Evolutionary conservation across 768 basidiomycete genomes (phyloP), one percentile per base, ranked within the genome.

Genomic region (Mycena rebaudengoi): DNA sequence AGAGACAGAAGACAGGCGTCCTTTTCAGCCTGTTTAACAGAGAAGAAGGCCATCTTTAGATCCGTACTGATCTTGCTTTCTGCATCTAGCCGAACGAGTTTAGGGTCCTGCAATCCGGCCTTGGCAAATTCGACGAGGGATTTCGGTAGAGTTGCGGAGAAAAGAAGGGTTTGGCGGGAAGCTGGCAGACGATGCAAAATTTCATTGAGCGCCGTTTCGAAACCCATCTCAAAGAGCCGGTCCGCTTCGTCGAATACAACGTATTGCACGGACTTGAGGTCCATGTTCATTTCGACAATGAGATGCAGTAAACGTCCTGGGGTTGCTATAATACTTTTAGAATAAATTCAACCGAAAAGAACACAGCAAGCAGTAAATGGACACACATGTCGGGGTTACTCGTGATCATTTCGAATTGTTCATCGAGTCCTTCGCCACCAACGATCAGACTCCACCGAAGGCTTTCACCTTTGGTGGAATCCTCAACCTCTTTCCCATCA

Each of bases 161-260:
- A 98, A 6, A 99, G 86, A 39, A 98, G 85, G 2, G 95, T 97
- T 77, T 99, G 98, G 30, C 98, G 89, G 14, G 88, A 86, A 0
- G 88, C 62, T 13, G 96, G 96, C 52, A 99, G 88, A 30, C 96
- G 94, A 69, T 91, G 86, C 14, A 99, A 81, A 68, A 98, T 96
- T 77, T 98, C 97, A 54, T 89, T 91, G 33, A 99, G 85, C 50
- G 96, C 92, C 2, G 90, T 88, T 69, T 94, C 92, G 76, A 99
- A 99, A 28, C 98, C 98, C 89, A 99, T 94, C 74, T 99, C 98
- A 76, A 99, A 99, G 12, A 99, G 87, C 32, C 98, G 91, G 76
- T 99, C 98, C 0, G 98, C 98, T 78, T 99, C 98, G 73, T 99
- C 98, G 70, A 98, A 98, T 23, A 99, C 93, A 64, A 96, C 88